These are phyloP conservation scores for Ulmus americana DNA, from an alignment of 331 rosid genomes.

Conservation along the genomic window DNA sequence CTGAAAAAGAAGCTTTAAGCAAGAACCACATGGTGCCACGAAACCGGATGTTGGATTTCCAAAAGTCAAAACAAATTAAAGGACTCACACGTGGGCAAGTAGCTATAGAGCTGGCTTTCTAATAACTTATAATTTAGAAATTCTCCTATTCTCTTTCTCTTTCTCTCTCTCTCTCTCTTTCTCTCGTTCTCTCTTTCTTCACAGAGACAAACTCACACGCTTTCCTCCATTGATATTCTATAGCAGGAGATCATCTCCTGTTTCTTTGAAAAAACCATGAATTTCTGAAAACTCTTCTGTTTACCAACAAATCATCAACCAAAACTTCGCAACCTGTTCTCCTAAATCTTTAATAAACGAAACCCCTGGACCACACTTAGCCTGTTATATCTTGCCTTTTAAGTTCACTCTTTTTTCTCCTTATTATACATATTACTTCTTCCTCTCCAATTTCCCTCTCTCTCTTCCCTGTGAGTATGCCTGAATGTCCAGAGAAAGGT, in stretches of 20 bases:
- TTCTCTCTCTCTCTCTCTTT: slow-evolving; percentile 1
- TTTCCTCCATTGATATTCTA: slow-evolving; percentile 16
- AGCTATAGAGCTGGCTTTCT: slow-evolving; percentile 42
- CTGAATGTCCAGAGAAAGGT: slow-evolving; percentile 99
- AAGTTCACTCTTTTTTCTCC: slow-evolving; percentile 31
- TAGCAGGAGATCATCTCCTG: slow-evolving; percentile 1
- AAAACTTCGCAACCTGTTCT: no score
- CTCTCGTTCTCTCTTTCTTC: slow-evolving; percentile 7
- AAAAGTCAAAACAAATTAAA: slow-evolving; percentile 83
- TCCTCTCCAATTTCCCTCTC: slow-evolving; percentile 19
- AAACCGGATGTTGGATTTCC: slow-evolving; percentile 30
- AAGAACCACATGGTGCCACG: slow-evolving; percentile 69
- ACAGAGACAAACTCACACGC: neutral
- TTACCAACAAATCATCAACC: no score
- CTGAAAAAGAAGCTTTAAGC: slow-evolving; percentile 42
- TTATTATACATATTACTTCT: slow-evolving; percentile 13
- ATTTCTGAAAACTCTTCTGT: neutral
- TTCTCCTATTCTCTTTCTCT: neutral
- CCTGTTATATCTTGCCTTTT: slow-evolving; percentile 39
- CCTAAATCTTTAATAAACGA: slow-evolving; percentile 25
- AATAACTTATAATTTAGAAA: neutral
- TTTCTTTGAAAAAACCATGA: slow-evolving; percentile 14
- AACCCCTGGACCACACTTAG: slow-evolving; percentile 31
- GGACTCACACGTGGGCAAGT: slow-evolving; percentile 60
- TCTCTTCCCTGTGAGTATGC: slow-evolving; percentile 65